Percentiles rank a stretch among this genome's conserved stretches.
These are phyloP conservation scores for Irpex lacteus DNA, from an alignment of 1,284 basidiomycete species.

Conservation along the genomic window DNA sequence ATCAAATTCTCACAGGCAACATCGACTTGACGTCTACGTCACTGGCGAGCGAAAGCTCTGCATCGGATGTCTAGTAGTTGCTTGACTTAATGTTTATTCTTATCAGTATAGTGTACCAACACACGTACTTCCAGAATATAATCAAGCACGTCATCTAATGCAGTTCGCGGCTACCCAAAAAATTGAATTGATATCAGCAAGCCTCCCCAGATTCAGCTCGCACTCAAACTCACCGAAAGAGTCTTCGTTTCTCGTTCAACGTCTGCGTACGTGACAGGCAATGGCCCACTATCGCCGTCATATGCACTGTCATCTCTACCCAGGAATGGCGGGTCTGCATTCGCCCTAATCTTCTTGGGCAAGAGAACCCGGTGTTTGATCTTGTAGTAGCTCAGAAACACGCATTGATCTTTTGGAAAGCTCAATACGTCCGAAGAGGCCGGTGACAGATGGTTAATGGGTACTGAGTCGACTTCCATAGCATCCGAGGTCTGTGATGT, in stretches of 20 bases:
- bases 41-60: not conserved
- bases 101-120: not conserved
- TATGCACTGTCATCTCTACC: not conserved
- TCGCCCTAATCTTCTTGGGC: not conserved
- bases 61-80: not conserved
- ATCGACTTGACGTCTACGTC: not conserved
- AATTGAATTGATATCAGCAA: not conserved
- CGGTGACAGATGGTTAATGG: too few relatives aligned
- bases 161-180: constrained; percentile 2
- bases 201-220: too few relatives aligned
- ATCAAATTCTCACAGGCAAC: not conserved
- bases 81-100: not conserved
- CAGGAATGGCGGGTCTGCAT: not conserved
- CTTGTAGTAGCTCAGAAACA: constrained; percentile 8
- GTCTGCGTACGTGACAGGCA: not conserved
- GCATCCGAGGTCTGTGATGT: too few relatives aligned
- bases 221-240: not conserved
- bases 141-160: not conserved
- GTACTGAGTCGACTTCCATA: too few relatives aligned
- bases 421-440: too few relatives aligned
- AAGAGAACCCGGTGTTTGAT: not conserved
- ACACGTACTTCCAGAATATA: not conserved
- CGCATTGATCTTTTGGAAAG: not conserved
- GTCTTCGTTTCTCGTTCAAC: not conserved
- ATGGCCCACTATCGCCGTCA: not conserved